Evolutionary conservation across 2,329 filamentous ascomycete genomes (phyloP).

Genomic region (Aspergillus arachidicola): DNA sequence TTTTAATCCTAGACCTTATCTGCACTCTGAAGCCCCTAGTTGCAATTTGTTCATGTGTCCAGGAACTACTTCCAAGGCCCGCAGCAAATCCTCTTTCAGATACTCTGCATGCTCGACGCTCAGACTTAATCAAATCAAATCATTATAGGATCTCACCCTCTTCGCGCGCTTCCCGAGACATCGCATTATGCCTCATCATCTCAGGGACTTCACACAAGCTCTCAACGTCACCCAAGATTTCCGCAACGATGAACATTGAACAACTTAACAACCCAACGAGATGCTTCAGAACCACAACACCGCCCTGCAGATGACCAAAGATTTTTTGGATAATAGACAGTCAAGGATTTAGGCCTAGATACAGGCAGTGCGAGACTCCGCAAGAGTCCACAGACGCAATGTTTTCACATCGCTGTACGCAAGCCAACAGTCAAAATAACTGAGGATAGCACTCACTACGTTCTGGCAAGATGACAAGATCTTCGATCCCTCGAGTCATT

Average conservation of each 20-base stretch:
- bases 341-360: too few species aligned
- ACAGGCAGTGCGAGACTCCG: neutral
- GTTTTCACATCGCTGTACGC: too few species aligned
- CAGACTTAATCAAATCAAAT: neutral
- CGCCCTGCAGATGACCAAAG: neutral
- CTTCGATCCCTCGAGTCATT: neutral
- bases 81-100: neutral
- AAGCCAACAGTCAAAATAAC: neutral
- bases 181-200: neutral
- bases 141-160: neutral
- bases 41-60: neutral
- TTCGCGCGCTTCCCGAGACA: neutral
- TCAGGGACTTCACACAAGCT: neutral
- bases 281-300: neutral
- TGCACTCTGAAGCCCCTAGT: neutral
- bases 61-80: neutral
- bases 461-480: neutral
- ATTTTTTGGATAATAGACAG: neutral
- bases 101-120: neutral
- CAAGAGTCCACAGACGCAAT: neutral
- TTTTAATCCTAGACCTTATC: neutral
- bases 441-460: neutral
- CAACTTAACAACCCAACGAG: neutral
- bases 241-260: neutral
- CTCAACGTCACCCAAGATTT: neutral